Percentiles rank a stretch among this genome's conserved stretches.
Conservation (phyloP, 1,284 basidiomycete species). For the Irpex sp. region DNA sequence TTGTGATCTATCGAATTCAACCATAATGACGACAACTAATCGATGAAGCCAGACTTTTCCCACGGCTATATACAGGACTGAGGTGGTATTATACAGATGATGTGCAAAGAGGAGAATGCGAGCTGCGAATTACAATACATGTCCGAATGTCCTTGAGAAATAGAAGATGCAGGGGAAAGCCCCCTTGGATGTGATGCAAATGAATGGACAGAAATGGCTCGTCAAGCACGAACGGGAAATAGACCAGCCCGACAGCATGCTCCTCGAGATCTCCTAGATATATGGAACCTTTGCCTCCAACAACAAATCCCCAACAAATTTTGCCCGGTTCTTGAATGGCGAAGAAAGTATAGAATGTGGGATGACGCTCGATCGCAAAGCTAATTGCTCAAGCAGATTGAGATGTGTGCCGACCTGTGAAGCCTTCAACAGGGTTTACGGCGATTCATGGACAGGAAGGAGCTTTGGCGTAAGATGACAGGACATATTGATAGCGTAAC, state of each 20-base stretch:
- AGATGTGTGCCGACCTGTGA: background rate
- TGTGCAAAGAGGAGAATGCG: background rate
- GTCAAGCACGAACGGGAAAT: background rate
- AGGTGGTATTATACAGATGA: background rate
- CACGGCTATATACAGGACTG: background rate
- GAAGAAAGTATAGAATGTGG: background rate
- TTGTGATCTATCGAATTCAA: background rate
- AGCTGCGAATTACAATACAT: background rate
- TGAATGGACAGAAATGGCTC: background rate
- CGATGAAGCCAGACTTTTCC: background rate
- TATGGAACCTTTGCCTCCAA: background rate
- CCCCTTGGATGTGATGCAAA: background rate
- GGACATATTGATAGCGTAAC: background rate
- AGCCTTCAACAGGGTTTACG: background rate
- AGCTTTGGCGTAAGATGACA: background rate
- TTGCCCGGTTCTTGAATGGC: background rate
- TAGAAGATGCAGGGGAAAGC: background rate
- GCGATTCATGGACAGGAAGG: background rate
- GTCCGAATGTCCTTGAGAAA: background rate
- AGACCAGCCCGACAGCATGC: background rate
- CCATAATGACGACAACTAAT: background rate
- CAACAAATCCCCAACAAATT: background rate
- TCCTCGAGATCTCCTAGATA: background rate
- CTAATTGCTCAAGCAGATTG: background rate
- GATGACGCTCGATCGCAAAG: background rate